Evolutionary conservation across 805 yeast genomes (phyloP), one percentile per base, ranked within the genome.

Genomic region (Kuraishia molischiana): DNA sequence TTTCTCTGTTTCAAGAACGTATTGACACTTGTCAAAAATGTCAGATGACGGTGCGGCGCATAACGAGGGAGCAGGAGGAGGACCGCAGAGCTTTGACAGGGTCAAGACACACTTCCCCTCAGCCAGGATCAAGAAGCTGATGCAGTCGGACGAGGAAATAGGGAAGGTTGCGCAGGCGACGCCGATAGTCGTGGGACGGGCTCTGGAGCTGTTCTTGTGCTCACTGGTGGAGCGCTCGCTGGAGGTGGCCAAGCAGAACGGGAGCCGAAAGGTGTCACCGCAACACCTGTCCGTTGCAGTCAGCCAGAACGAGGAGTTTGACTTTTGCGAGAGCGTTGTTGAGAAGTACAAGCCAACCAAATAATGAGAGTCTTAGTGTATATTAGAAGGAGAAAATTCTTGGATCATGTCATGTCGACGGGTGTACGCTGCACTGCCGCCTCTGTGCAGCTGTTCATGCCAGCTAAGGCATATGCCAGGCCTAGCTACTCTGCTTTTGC

Each of bases 141-240:
- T 92, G 96, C 98, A 92, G 55, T 79, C 94, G 21, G 99, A 92
- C 59, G 98, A 92, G 45, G 99, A 92, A 45, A 89, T 92, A 33
- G 99, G 99, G 3, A 92, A 92, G 55, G 97, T 92, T 4, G 96
- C 98, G 3, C 97, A 89, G 54, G 97, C 96, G 2, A 94, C 99
- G 2, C 99, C 99, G 0, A 83, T 90, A n/a, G 90, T 90, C 14
- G 95, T 92, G 6, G 97, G 97, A 5, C 74, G 96, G 44, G 95
- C 98, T 0, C 66, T 92, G 37, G 97, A 92, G 61, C 72, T 86
- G 43, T 92, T 92, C 56, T 76, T 92, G 72, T 85, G 95, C 36
- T 77, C 92, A 38, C 67, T 92, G 39, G 95, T 92, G 36, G 89
- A 85, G 49, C 86, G 84, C 34, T 72, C 95, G 17, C 79, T 85